phyloP scores from a whole-genome alignment of 2,329 filamentous ascomycete species.

The Hymenoscyphus fructigenus region DNA sequence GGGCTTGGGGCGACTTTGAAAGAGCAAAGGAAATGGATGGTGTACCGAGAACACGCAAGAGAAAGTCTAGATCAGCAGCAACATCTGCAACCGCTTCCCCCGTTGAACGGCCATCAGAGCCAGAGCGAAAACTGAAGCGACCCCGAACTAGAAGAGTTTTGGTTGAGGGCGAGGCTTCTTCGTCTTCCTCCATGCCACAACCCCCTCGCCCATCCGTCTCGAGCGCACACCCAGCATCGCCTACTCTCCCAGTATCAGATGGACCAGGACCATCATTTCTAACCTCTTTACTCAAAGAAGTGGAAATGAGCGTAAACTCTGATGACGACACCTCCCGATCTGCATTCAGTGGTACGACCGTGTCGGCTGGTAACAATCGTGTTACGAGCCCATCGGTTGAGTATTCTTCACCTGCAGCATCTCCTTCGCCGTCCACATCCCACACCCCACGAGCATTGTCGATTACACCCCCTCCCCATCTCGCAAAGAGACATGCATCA shows the following conservation, averaged over 20 bases:
- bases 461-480: slow-evolving; percentile 66
- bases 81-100: slow-evolving; percentile 71
- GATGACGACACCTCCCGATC: slow-evolving; percentile 52
- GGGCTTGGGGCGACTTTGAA: slow-evolving; percentile 89
- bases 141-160: slow-evolving; percentile 73
- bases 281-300: slow-evolving; percentile 82
- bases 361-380: slow-evolving; percentile 26
- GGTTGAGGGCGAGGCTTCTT: slow-evolving; percentile 47
- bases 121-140: slow-evolving; percentile 82
- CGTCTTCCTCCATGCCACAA: slow-evolving; percentile 35
- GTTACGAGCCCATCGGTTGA: slow-evolving; percentile 39
- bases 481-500: slow-evolving; percentile 60
- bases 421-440: slow-evolving; percentile 62
- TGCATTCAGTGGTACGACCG: slow-evolving; percentile 23
- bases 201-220: slow-evolving; percentile 28
- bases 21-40: slow-evolving; percentile 70
- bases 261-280: slow-evolving; percentile 70
- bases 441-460: slow-evolving; percentile 68
- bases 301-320: slow-evolving; percentile 64
- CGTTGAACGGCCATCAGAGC: slow-evolving; percentile 61
- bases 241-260: slow-evolving; percentile 27
- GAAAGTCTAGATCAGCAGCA: slow-evolving; percentile 69
- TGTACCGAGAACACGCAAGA: slow-evolving; percentile 61
- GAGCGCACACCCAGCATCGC: not conserved
- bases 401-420: slow-evolving; percentile 64